Conservation (phyloP, 495 filamentous ascomycete genomes). For the Jackrogersella minutella region DNA sequence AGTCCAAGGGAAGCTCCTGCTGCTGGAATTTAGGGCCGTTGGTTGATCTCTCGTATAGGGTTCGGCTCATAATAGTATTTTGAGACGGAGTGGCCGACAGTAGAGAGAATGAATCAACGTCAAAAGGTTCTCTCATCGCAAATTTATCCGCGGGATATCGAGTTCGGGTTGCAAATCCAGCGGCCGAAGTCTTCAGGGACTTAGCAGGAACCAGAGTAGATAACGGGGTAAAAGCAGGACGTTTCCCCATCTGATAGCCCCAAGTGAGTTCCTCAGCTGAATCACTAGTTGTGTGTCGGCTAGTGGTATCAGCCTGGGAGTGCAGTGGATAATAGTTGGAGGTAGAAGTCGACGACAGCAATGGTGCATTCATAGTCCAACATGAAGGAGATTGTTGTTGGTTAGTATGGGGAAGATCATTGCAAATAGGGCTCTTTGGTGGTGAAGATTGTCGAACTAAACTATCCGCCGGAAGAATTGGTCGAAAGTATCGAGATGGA, state of each 20-base stretch:
- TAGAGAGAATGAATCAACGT: too few species aligned
- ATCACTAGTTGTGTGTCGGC: neutral
- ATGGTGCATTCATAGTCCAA: neutral
- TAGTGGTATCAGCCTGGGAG: neutral
- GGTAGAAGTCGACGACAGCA: too few species aligned
- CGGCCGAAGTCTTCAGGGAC: neutral
- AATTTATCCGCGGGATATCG: neutral
- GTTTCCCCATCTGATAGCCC: constrained; percentile 1
- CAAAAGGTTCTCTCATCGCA: neutral
- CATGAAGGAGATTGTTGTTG: neutral
- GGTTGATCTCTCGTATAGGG: neutral
- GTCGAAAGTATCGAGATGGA: neutral
- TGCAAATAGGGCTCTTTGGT: neutral
- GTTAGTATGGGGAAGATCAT: neutral
- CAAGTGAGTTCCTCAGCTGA: neutral
- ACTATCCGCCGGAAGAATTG: neutral
- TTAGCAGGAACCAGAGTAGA: neutral
- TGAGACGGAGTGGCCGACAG: neutral
- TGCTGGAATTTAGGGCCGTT: neutral
- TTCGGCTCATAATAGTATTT: neutral
- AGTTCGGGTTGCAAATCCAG: neutral
- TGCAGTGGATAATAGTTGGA: too few species aligned
- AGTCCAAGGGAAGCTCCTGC: neutral
- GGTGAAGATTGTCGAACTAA: neutral
- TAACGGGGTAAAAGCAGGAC: neutral